A percentile compares a stretch with the other conserved stretches of the same genome.
Evolutionary conservation across 2,329 filamentous ascomycete genomes (phyloP).

Genomic region (Clarireedia paspali): DNA sequence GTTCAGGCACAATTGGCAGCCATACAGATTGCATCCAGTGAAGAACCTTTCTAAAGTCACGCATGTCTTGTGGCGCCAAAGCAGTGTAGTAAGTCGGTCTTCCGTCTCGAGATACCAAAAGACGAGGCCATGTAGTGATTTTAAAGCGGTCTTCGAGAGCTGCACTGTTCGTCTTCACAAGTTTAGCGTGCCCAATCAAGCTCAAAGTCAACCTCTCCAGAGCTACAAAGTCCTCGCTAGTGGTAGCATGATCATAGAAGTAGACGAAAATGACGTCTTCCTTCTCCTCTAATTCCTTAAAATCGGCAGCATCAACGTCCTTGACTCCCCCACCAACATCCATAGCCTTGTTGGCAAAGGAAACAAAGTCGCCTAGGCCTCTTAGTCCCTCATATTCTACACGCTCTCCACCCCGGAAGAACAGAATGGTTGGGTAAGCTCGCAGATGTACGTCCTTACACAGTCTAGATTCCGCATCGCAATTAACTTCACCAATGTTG

Average conservation of each 20-base stretch:
- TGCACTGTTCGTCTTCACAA: conserved; percentile 84
- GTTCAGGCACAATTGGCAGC: conserved; percentile 90
- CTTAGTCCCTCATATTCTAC: conserved; percentile 90
- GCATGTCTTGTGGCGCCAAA: conserved; percentile 84
- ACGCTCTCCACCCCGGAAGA: conserved; percentile 86
- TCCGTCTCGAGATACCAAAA: conserved; percentile 83
- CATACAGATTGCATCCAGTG: conserved; percentile 95
- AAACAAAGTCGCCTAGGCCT: conserved; percentile 81
- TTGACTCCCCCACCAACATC: conserved; percentile 68
- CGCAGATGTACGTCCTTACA: conserved; percentile 82
- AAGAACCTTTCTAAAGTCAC: conserved; percentile 72
- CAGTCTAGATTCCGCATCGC: conserved; percentile 74
- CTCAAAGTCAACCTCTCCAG: conserved; percentile 80
- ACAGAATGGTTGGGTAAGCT: conserved; percentile 82
- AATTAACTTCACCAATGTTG: conserved; percentile 95
- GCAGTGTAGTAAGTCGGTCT: conserved; percentile 85
- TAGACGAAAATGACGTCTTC: conserved; percentile 96
- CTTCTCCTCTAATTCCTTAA: conserved; percentile 79
- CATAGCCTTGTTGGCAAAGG: conserved; percentile 79
- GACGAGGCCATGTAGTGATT: conserved; percentile 92
- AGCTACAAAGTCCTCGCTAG: conserved; percentile 82
- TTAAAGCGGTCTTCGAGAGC: conserved; percentile 76
- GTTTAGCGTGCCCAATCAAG: conserved; percentile 82
- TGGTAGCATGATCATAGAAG: conserved; percentile 95
- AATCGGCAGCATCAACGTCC: conserved; percentile 68